A percentile compares a stretch with the other conserved stretches of the same genome.
These are phyloP conservation scores for Eragrostis tef DNA, from an alignment of 202 grass and related monocot species.

Conservation along the genomic window DNA sequence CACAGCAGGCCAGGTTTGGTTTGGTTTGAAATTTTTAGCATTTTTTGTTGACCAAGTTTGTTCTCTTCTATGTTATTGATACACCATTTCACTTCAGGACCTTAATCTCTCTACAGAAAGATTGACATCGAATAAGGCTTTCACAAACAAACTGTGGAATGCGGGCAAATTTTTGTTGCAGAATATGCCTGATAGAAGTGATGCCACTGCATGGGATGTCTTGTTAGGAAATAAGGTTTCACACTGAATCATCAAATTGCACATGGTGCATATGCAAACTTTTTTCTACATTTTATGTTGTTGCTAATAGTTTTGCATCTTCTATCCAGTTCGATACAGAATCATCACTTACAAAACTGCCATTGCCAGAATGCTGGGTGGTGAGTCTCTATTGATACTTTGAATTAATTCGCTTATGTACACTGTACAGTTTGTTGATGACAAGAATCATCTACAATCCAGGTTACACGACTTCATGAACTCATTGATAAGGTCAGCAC, in stretches of 20 bases:
- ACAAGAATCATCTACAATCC: constrained; percentile 44
- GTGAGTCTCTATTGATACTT: constrained; percentile 58
- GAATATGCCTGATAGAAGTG: constrained; percentile 91
- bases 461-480: constrained; percentile 93
- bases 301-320: constrained; percentile 45
- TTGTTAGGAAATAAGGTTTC: constrained; percentile 79
- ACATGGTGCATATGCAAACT: constrained; percentile 10
- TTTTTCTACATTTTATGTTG: constrained; percentile 33
- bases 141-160: constrained; percentile 99
- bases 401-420: constrained; percentile 38
- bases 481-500: constrained; percentile 80
- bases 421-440: constrained; percentile 40
- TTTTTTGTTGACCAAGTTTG: constrained; percentile 10
- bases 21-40: constrained; percentile 18
- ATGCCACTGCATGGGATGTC: constrained; percentile 72
- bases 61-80: constrained; percentile 46
- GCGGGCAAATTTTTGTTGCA: constrained; percentile 97
- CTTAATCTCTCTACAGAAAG: constrained; percentile 97
- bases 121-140: constrained; percentile 94
- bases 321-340: constrained; percentile 73
- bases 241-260: constrained; percentile 27
- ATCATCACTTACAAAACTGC: constrained; percentile 67
- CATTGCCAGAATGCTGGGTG: constrained; percentile 96
- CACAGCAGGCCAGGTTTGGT: constrained; percentile 86
- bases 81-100: constrained; percentile 63